A percentile compares a stretch with the other conserved stretches of the same genome.
Evolutionary conservation across 2,329 filamentous ascomycete species (phyloP).

Genomic region (Exophiala xenobiotica): DNA sequence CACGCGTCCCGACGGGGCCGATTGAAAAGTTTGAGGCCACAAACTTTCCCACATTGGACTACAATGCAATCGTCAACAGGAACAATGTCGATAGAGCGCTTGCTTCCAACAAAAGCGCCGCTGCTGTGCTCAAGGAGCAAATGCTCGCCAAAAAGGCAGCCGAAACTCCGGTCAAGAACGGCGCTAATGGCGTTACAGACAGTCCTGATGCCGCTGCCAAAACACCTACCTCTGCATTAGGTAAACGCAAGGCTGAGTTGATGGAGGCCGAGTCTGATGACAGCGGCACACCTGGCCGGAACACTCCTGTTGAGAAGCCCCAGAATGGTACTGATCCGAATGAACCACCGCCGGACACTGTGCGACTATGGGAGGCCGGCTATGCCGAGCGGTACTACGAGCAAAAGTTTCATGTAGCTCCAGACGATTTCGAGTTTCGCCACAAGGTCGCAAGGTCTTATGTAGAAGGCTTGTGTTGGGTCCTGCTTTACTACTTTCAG

Average conservation of each 20-base stretch:
- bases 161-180: conserved; percentile 37
- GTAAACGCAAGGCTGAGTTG: conserved; percentile 75
- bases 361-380: conserved; percentile 90
- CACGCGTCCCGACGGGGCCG: conserved; percentile 47
- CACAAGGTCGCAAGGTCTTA: conserved; percentile 88
- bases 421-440: conserved; percentile 79
- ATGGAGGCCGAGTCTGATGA: conserved; percentile 57
- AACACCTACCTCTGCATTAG: conserved; percentile 54
- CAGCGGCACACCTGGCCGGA: conserved; percentile 58
- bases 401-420: conserved; percentile 86
- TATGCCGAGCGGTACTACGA: conserved; percentile 96
- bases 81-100: conserved; percentile 67
- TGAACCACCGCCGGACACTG: conserved; percentile 67
- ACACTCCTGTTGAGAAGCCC: conserved; percentile 52
- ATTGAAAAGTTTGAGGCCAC: conserved; percentile 23
- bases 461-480: conserved; percentile 92
- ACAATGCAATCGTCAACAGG: conserved; percentile 84
- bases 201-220: conserved; percentile 20
- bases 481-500: conserved; percentile 95
- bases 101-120: conserved; percentile 88
- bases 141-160: conserved; percentile 54
- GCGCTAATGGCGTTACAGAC: conserved; percentile 34
- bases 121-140: conserved; percentile 79
- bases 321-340: conserved; percentile 37
- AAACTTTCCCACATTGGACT: conserved; percentile 59